Evolutionary conservation across 352 stramenopile species (phyloP).

Genomic region (Globisporangium splendens): DNA sequence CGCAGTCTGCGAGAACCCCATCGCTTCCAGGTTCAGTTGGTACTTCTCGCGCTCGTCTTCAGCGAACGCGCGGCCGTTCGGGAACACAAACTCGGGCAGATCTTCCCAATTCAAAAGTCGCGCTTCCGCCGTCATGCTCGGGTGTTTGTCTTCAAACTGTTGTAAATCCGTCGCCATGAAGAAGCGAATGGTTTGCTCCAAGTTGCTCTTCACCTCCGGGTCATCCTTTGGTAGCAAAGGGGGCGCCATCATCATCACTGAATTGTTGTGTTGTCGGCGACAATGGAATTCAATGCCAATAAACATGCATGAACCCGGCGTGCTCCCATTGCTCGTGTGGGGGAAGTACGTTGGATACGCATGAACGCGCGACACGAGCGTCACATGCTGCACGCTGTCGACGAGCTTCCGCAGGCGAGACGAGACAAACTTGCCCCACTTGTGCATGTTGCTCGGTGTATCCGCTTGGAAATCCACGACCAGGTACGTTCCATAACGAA

Average conservation of each 20-base stretch:
- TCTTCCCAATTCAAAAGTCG: slow-evolving; percentile 56
- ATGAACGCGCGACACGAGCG: slow-evolving; percentile 52
- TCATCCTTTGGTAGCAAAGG: slow-evolving; percentile 47
- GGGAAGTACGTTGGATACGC: slow-evolving; percentile 69
- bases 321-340: slow-evolving; percentile 30
- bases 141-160: slow-evolving; percentile 71
- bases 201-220: slow-evolving; percentile 60
- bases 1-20: slow-evolving; percentile 46
- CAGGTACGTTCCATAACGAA: slow-evolving; percentile 79
- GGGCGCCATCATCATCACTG: slow-evolving; percentile 8
- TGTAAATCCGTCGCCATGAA: slow-evolving; percentile 82
- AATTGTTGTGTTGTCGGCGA: slow-evolving; percentile 20
- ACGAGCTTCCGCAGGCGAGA: slow-evolving; percentile 79
- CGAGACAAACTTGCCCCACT: slow-evolving; percentile 81
- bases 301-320: slow-evolving; percentile 71
- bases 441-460: slow-evolving; percentile 61
- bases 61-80: slow-evolving; percentile 37
- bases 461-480: slow-evolving; percentile 65
- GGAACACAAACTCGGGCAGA: slow-evolving; percentile 72
- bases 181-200: slow-evolving; percentile 79
- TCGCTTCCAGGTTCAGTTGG: slow-evolving; percentile 55
- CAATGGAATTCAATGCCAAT: slow-evolving; percentile 78
- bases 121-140: slow-evolving; percentile 59
- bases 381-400: slow-evolving; percentile 67
- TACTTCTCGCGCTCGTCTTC: slow-evolving; percentile 54